Base-by-base conservation (phyloP, 805 yeast species). In the Saturnispora kantuleensis region DNA sequence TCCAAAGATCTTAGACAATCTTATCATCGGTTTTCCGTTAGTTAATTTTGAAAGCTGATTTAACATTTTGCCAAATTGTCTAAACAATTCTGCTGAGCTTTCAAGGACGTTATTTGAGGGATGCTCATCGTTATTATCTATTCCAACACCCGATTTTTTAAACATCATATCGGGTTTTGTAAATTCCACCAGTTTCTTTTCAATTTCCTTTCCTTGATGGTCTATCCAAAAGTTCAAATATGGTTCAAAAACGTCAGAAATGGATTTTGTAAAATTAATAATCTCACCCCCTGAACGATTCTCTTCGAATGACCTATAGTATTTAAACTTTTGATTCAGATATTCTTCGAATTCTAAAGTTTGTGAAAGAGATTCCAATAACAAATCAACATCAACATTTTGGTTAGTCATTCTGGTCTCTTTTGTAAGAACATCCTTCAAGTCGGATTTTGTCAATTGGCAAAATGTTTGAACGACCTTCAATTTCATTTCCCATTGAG, bases 11-110 rank as follows among this genome's bases (percentile, higher is more conserved):
- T 68, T 58, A 1, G 77, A 65, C 17, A 84, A 60, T 47, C 74
- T 77, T 12, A 84, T 63, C 13, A 73, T 51, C 1, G 72, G 64
- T 31, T 64, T 71, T 4, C 76, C 76, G 37, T 63, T 66, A 10
- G 79, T 67, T 17, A 84, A 58, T 49, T 78, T 81, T 9, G 85
- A 67, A 9, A 88, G 70, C 57, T 86, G 96, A 17, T 79, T 69
- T 32, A 93, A 62, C 8, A 84, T 65, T 40, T 80, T 80, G 48
- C 95, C 76, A 58, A 85, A 89, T 2, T 76, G 65, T 54, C 87
- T 75, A 62, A 93, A 89, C 31, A 93, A 63, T 52, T 90, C 97
- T 1, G 94, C 86, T 10, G 95, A 84, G 0, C 96, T 84, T 33
- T 82, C 85, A 8, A 93, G 69, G 12, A 93, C 89, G 55, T 81